These are phyloP conservation scores for California macrophylla DNA, from an alignment of 441 rosid species.

Conservation along the genomic window DNA sequence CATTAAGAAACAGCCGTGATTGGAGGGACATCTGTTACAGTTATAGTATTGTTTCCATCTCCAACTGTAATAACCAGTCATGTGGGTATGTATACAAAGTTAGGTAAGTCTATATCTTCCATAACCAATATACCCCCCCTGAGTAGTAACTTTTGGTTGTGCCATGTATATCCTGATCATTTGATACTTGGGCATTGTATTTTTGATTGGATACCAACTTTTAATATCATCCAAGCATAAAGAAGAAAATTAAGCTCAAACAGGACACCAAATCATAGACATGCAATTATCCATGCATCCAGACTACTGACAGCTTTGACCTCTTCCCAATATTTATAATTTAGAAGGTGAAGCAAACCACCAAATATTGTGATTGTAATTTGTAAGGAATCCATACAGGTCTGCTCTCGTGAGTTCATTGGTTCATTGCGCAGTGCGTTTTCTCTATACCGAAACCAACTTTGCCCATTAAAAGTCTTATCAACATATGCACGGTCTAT, in stretches of 20 bases:
- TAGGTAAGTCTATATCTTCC: not conserved
- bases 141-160: not conserved
- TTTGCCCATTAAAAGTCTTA: constrained; percentile 85
- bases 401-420: constrained; percentile 77
- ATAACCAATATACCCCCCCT: not conserved
- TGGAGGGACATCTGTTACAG: not conserved
- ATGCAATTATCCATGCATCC: not conserved
- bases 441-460: constrained; percentile 96
- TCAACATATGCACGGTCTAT: constrained; percentile 88
- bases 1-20: not conserved
- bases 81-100: no score
- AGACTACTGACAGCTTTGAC: not conserved
- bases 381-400: constrained; percentile 38
- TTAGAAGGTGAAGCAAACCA: constrained; percentile 11
- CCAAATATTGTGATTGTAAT: not conserved
- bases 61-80: not conserved
- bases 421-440: constrained; percentile 76
- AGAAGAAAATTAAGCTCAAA: not conserved
- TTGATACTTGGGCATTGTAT: not conserved
- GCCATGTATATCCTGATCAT: not conserved
- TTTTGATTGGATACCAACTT: not conserved
- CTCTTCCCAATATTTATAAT: not conserved
- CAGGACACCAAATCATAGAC: constrained; percentile 1
- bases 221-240: not conserved
- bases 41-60: not conserved